Conservation (phyloP, 768 basidiomycete genomes). For the Pleurotus cornucopiae region DNA sequence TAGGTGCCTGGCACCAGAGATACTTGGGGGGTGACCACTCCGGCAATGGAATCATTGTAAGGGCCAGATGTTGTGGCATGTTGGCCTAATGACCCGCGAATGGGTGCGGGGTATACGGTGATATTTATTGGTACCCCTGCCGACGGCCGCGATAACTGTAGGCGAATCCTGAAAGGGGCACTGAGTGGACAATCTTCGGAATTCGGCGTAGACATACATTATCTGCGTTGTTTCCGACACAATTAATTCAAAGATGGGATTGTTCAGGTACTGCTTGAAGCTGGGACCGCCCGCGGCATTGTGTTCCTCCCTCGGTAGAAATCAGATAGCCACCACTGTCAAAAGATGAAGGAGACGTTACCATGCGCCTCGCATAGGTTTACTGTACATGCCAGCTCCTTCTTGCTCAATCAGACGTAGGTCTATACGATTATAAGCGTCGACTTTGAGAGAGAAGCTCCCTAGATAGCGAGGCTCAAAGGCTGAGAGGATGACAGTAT, state of each 20-base stretch:
- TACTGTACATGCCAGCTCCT: constrained; percentile 87
- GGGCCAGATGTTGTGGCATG: constrained; percentile 71
- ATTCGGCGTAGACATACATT: constrained; percentile 36
- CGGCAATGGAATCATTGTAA: constrained; percentile 72
- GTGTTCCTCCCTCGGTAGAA: constrained; percentile 34
- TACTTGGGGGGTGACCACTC: constrained; percentile 57
- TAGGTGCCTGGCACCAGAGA: constrained; percentile 61
- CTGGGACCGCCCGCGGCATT: constrained; percentile 70
- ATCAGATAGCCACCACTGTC: not conserved
- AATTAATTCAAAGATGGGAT: constrained; percentile 66
- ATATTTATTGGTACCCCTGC: constrained; percentile 52
- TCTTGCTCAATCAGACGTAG: constrained; percentile 71
- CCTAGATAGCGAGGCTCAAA: constrained; percentile 75
- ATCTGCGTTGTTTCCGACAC: constrained; percentile 50
- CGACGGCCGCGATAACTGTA: constrained; percentile 52
- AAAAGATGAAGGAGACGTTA: constrained; percentile 24
- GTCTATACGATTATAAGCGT: constrained; percentile 58
- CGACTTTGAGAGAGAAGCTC: constrained; percentile 57
- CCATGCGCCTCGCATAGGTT: constrained; percentile 72
- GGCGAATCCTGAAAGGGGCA: constrained; percentile 49
- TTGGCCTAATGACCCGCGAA: constrained; percentile 25
- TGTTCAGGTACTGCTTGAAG: constrained; percentile 57
- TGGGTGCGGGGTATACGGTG: constrained; percentile 43
- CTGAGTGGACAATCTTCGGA: not conserved
- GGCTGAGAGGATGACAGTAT: constrained; percentile 80